phyloP scores from a whole-genome alignment of 2,329 filamentous ascomycete species.

The Penicillium griseofulvum region DNA sequence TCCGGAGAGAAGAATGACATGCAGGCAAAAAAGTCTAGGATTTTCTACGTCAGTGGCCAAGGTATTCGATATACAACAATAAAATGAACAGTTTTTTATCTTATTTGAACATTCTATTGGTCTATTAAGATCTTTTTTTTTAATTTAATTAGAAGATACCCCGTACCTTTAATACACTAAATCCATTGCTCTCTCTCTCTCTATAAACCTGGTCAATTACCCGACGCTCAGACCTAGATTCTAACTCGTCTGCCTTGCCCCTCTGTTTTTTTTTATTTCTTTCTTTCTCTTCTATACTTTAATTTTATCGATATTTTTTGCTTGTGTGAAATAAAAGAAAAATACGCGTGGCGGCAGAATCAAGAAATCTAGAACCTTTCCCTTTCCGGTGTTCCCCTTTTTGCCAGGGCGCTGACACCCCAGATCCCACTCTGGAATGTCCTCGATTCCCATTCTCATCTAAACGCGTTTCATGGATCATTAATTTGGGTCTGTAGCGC shows the following conservation, averaged over 20 bases:
- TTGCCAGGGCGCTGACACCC: constrained; percentile 24
- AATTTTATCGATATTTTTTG: background rate
- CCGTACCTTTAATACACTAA: background rate
- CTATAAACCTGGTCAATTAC: constrained; percentile 1
- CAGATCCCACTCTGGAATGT: constrained; percentile 26
- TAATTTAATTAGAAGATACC: background rate
- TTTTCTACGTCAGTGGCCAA: constrained; percentile 7
- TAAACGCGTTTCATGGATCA: constrained; percentile 4
- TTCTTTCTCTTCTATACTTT: background rate
- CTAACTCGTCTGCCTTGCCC: constrained; percentile 14
- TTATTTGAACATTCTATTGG: background rate
- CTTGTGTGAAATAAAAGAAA: background rate
- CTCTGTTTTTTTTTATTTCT: background rate
- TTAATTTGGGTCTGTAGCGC: background rate
- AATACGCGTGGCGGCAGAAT: background rate
- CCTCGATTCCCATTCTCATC: background rate
- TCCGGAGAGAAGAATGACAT: background rate
- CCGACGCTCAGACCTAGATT: constrained; percentile 5
- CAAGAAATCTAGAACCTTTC: constrained; percentile 9
- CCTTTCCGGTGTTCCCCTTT: constrained; percentile 27
- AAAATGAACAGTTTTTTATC: too few species aligned
- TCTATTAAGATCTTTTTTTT: background rate
- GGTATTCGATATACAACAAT: background rate
- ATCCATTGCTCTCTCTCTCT: background rate
- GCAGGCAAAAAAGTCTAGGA: background rate